Evolutionary conservation across 208 protist species (phyloP).

Genomic region (Trypanosoma vivax): DNA sequence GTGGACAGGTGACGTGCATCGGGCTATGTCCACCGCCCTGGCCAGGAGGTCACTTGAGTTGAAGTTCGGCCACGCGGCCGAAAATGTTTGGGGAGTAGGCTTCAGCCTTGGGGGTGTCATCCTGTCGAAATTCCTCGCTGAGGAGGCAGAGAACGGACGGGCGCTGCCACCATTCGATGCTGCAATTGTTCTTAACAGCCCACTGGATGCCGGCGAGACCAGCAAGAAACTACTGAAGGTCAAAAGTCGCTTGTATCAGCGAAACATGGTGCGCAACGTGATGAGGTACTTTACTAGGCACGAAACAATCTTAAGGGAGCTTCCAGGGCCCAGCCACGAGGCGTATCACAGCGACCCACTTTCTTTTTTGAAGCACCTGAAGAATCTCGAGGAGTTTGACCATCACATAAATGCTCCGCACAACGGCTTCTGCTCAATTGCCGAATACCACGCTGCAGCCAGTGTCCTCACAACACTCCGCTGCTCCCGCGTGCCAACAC

Average conservation of each 20-base stretch:
- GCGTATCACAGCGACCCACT: constrained; percentile 6
- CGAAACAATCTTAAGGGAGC: constrained; percentile 30
- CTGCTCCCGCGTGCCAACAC: constrained; percentile 36
- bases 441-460: constrained; percentile 60
- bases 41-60: constrained; percentile 18
- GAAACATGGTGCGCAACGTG: constrained; percentile 40
- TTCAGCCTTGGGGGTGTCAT: constrained; percentile 77
- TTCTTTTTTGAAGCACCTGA: constrained; percentile 26
- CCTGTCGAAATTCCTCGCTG: constrained; percentile 48
- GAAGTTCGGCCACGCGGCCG: constrained; percentile 17
- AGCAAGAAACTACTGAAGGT: constrained; percentile 21
- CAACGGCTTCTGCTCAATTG: constrained; percentile 38
- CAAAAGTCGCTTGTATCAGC: constrained; percentile 41
- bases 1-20: constrained; percentile 61
- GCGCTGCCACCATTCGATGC: constrained; percentile 27
- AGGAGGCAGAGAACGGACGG: constrained; percentile 25
- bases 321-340: constrained; percentile 25
- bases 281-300: constrained; percentile 39
- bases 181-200: constrained; percentile 45
- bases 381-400: constrained; percentile 54
- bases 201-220: constrained; percentile 42
- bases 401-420: constrained; percentile 45
- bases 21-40: constrained; percentile 8
- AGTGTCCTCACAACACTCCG: constrained; percentile 39
- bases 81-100: constrained; percentile 41